Percentiles rank a stretch among this genome's conserved stretches.
These are phyloP conservation scores for Apostasia ramifera DNA, from an alignment of 106 monocot species.

Conservation along the genomic window DNA sequence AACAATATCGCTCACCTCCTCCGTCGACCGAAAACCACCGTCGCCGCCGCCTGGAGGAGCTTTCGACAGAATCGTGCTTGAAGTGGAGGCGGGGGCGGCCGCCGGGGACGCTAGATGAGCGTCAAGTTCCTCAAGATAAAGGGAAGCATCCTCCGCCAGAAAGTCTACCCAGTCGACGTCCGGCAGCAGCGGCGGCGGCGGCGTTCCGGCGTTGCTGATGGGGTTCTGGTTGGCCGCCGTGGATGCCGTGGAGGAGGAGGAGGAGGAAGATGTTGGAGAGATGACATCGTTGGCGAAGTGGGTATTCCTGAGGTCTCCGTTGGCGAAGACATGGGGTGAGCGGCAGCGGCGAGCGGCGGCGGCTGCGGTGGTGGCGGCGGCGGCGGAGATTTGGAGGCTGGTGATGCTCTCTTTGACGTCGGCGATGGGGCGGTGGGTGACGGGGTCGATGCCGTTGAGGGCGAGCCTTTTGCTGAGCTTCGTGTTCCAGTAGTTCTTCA, in stretches of 20 bases:
- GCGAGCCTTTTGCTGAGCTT: conserved; percentile 84
- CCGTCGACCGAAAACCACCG: background rate
- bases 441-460: conserved; percentile 81
- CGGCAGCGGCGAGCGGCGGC: background rate
- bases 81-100: background rate
- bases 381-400: conserved; percentile 14
- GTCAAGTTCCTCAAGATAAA: background rate
- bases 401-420: conserved; percentile 52
- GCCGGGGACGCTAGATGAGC: background rate
- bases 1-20: conserved; percentile 5
- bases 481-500: conserved; percentile 88
- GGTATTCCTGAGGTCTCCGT: conserved; percentile 31
- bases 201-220: background rate
- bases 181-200: background rate
- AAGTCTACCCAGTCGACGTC: conserved; percentile 50
- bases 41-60: background rate
- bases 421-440: conserved; percentile 92
- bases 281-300: conserved; percentile 9
- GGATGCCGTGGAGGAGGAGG: background rate
- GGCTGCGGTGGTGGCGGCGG: background rate
- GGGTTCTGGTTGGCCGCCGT: background rate
- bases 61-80: background rate
- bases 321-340: conserved; percentile 13
- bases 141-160: conserved; percentile 27
- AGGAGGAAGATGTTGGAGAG: conserved; percentile 2